Percentiles rank a stretch among this genome's conserved stretches.
These are phyloP conservation scores for Fulvia fulva DNA, from an alignment of 2,329 filamentous ascomycete genomes.

Conservation along the genomic window DNA sequence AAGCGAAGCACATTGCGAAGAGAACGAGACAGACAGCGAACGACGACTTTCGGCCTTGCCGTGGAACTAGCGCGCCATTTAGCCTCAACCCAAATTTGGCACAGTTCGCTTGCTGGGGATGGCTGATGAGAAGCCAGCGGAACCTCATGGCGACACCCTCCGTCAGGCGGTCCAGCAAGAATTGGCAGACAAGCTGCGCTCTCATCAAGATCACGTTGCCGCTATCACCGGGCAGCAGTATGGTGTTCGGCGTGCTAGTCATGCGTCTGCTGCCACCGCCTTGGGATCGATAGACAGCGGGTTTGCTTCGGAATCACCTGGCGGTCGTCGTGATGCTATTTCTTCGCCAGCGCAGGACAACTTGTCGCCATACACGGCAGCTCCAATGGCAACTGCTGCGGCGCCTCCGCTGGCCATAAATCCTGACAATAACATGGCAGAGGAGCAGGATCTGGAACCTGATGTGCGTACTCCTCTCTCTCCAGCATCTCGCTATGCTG, in stretches of 20 bases:
- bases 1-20: background rate
- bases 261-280: background rate
- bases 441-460: slow-evolving; percentile 35
- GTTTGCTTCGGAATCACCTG: background rate
- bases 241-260: background rate
- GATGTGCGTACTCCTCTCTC: slow-evolving; percentile 30
- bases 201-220: slow-evolving; percentile 14
- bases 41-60: background rate
- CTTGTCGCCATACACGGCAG: background rate
- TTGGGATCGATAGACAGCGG: background rate
- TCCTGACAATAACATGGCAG: slow-evolving; percentile 25
- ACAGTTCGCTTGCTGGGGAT: too few species aligned
- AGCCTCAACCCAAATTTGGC: background rate
- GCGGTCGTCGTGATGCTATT: background rate
- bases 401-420: background rate
- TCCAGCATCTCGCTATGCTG: background rate
- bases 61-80: background rate
- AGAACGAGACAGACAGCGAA: background rate
- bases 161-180: slow-evolving; percentile 13
- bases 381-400: background rate
- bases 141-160: background rate
- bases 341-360: background rate
- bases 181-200: slow-evolving; percentile 15
- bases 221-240: background rate
- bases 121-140: background rate